A percentile compares a stretch with the other conserved stretches of the same genome.
These are phyloP conservation scores for Drechslerella dactyloides DNA, from an alignment of 2,329 filamentous ascomycete species.

Conservation along the genomic window DNA sequence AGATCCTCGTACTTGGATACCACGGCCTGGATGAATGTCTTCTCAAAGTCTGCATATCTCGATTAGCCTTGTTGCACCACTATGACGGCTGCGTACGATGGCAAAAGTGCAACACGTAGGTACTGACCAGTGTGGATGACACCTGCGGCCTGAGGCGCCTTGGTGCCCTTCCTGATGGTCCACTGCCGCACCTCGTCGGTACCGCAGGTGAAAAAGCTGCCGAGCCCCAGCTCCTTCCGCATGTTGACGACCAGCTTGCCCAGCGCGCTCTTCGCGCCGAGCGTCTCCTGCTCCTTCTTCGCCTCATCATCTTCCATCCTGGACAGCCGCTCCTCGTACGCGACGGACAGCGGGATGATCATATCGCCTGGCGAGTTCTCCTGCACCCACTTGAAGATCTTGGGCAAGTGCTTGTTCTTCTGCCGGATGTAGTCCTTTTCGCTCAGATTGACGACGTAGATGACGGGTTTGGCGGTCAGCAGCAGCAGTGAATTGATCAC, in stretches of 20 bases:
- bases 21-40: slow-evolving; percentile 97
- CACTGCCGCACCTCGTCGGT: slow-evolving; percentile 96
- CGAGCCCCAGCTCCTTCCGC: slow-evolving; percentile 87
- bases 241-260: slow-evolving; percentile 92
- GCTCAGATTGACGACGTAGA: slow-evolving; percentile 95
- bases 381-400: slow-evolving; percentile 95
- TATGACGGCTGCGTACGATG: too few species aligned
- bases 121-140: slow-evolving; percentile 79
- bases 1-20: slow-evolving; percentile 87
- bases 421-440: slow-evolving; percentile 97
- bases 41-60: slow-evolving; percentile 78
- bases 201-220: slow-evolving; percentile 96
- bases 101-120: background rate
- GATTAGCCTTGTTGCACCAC: too few species aligned
- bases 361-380: slow-evolving; percentile 84
- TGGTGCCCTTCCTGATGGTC: slow-evolving; percentile 94
- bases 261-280: slow-evolving; percentile 84
- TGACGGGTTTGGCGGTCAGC: slow-evolving; percentile 93
- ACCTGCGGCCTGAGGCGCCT: slow-evolving; percentile 96
- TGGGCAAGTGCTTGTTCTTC: slow-evolving; percentile 98
- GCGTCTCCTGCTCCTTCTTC: slow-evolving; percentile 83
- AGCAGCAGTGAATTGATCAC: slow-evolving; percentile 96
- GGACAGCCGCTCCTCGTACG: slow-evolving; percentile 89
- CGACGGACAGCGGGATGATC: slow-evolving; percentile 90
- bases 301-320: slow-evolving; percentile 78